phyloP scores from a whole-genome alignment of 140 eudicot species.

The Flaveria floridana region DNA sequence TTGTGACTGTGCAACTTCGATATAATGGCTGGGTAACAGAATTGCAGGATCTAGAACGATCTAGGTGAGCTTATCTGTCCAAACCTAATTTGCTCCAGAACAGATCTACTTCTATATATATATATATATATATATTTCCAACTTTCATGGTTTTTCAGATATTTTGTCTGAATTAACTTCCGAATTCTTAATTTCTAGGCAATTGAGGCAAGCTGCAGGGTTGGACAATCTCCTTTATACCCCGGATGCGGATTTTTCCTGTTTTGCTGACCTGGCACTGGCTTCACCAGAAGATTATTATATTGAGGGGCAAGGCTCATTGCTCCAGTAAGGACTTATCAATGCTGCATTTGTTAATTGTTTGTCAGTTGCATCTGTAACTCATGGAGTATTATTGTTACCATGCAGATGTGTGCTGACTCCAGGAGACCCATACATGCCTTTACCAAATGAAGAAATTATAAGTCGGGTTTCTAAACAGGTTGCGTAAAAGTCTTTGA shows the following conservation, averaged over 20 bases:
- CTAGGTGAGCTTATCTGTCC: slow-evolving; percentile 46
- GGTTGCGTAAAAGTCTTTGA: slow-evolving; percentile 39
- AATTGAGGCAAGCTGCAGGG: slow-evolving; percentile 77
- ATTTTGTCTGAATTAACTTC: slow-evolving; percentile 6
- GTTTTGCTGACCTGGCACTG: slow-evolving; percentile 96
- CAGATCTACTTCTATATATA: not conserved
- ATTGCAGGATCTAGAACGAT: slow-evolving; percentile 82
- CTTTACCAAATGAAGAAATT: slow-evolving; percentile 88
- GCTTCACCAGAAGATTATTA: slow-evolving; percentile 94
- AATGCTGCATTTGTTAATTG: slow-evolving; percentile 20
- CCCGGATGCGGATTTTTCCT: slow-evolving; percentile 98
- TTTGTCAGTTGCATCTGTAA: slow-evolving; percentile 12
- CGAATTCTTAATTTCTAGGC: slow-evolving; percentile 43
- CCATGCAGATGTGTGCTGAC: slow-evolving; percentile 83
- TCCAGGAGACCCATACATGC: slow-evolving; percentile 99
- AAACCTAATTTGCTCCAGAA: not conserved
- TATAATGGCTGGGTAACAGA: slow-evolving; percentile 98
- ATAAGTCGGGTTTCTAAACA: slow-evolving; percentile 75
- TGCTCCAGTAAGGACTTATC: slow-evolving; percentile 73
- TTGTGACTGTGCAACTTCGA: slow-evolving; percentile 93
- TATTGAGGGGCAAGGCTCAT: slow-evolving; percentile 88
- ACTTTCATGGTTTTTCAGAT: not conserved
- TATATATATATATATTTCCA: not conserved
- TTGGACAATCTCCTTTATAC: slow-evolving; percentile 93
- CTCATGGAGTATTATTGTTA: slow-evolving; percentile 17